Conservation (phyloP, 1,284 basidiomycete genomes). For the Agroathelia rolfsii region DNA sequence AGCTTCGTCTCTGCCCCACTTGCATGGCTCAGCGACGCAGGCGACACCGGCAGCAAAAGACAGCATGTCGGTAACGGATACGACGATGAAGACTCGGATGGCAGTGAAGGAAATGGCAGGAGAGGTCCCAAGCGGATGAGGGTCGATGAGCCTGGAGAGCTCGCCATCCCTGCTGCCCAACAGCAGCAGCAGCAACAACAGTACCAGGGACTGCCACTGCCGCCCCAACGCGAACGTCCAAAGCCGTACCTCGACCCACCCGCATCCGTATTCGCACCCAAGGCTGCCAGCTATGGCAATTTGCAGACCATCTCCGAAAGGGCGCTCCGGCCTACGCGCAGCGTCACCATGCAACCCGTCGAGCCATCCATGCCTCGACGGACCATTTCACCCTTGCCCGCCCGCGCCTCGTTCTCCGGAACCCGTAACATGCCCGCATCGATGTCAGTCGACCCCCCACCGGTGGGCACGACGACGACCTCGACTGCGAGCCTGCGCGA, state of each 20-base stretch:
- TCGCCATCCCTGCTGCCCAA: conserved; percentile 13
- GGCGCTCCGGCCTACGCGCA: conserved; percentile 9
- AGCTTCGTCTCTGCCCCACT: conserved; percentile 56
- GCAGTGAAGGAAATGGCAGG: too few relatives aligned
- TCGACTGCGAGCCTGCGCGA: too few relatives aligned
- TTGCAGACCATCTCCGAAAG: conserved; percentile 7
- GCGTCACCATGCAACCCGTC: conserved; percentile 21
- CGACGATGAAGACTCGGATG: conserved; percentile 7
- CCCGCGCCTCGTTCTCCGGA: too few relatives aligned
- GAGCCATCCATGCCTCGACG: conserved; percentile 17
- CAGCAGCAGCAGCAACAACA: too few relatives aligned
- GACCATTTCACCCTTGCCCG: conserved; percentile 20
- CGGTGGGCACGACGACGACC: too few relatives aligned
- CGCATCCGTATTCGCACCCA: conserved; percentile 30
- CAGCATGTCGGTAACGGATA: conserved; percentile 7
- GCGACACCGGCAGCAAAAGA: conserved; percentile 12
- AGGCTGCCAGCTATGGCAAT: conserved; percentile 19
- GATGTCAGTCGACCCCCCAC: too few relatives aligned
- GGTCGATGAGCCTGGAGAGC: conserved; percentile 38
- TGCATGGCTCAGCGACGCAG: conserved; percentile 42
- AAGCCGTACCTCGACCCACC: conserved; percentile 49
- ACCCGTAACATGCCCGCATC: too few relatives aligned
- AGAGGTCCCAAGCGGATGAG: conserved; percentile 43
- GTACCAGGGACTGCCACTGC: too few relatives aligned
- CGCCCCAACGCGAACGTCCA: too few relatives aligned